Evolutionary conservation across 352 stramenopile species (phyloP).

Genomic region (Globisporangium spinosum): DNA sequence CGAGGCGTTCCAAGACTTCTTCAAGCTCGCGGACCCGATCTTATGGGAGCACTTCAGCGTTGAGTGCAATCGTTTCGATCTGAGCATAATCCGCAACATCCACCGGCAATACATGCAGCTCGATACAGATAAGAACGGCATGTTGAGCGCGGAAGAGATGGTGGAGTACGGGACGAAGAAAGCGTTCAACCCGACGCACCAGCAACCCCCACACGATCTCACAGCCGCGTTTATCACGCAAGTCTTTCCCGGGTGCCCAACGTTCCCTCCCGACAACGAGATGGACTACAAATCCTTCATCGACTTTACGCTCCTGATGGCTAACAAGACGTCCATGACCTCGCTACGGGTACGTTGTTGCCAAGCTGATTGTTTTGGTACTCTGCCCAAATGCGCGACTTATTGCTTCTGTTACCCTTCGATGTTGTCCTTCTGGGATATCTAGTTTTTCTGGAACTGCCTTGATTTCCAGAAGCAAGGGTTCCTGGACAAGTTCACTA

Average conservation of each 20-base stretch:
- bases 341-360: slow-evolving; percentile 35
- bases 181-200: slow-evolving; percentile 50
- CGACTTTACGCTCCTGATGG: slow-evolving; percentile 57
- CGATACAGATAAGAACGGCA: slow-evolving; percentile 56
- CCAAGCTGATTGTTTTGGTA: not conserved
- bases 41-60: slow-evolving; percentile 30
- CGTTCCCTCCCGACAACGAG: slow-evolving; percentile 39
- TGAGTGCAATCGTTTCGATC: slow-evolving; percentile 32
- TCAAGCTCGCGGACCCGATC: slow-evolving; percentile 32
- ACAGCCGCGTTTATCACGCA: slow-evolving; percentile 49
- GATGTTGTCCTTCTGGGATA: not conserved
- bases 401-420: not conserved
- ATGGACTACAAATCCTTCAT: slow-evolving; percentile 65
- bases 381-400: too few species aligned
- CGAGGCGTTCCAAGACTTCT: slow-evolving; percentile 35
- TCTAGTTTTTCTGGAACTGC: slow-evolving; percentile 65
- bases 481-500: slow-evolving; percentile 52
- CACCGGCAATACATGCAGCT: slow-evolving; percentile 63
- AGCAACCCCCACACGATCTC: slow-evolving; percentile 52
- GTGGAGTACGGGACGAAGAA: slow-evolving; percentile 60
- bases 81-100: slow-evolving; percentile 31
- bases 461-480: slow-evolving; percentile 67
- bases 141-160: slow-evolving; percentile 48
- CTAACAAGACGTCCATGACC: slow-evolving; percentile 29
- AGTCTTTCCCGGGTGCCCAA: slow-evolving; percentile 48